Evolutionary conservation across 2,329 filamentous ascomycete species (phyloP).

Genomic region (Phyllosticta citrichinensis): DNA sequence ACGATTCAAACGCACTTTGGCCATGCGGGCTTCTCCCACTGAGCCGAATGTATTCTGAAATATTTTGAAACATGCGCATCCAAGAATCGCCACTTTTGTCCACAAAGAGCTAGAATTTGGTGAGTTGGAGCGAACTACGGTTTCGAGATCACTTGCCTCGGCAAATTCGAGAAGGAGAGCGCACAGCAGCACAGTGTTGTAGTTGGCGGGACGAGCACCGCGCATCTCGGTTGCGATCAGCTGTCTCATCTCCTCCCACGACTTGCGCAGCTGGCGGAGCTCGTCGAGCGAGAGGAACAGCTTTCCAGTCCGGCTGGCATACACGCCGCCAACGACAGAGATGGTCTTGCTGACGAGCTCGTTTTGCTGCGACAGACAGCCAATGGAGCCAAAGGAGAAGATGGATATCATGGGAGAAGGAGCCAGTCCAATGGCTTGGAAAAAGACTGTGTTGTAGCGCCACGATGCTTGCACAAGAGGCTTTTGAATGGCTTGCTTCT

Average conservation of each 20-base stretch:
- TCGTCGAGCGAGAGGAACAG: constrained; percentile 1
- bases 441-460: constrained; percentile 8
- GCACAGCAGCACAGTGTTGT: constrained; percentile 2
- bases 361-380: constrained; percentile 2
- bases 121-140: neutral
- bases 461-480: constrained; percentile 3
- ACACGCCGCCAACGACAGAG: constrained; percentile 6
- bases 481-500: neutral
- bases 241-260: neutral
- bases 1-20: constrained; percentile 1
- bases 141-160: neutral
- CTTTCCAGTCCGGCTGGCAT: constrained; percentile 5
- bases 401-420: constrained; percentile 6
- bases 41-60: neutral
- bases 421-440: constrained; percentile 7
- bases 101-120: constrained; percentile 1
- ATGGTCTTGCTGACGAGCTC: constrained; percentile 6
- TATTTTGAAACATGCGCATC: neutral
- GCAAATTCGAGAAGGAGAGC: neutral
- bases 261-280: neutral
- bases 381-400: constrained; percentile 6
- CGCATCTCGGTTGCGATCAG: neutral
- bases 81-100: constrained; percentile 5
- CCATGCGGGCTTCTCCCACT: neutral
- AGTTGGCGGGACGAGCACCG: neutral